Evolutionary conservation across 768 basidiomycete species (phyloP).

Genomic region (Boletus pseudopeckii): DNA sequence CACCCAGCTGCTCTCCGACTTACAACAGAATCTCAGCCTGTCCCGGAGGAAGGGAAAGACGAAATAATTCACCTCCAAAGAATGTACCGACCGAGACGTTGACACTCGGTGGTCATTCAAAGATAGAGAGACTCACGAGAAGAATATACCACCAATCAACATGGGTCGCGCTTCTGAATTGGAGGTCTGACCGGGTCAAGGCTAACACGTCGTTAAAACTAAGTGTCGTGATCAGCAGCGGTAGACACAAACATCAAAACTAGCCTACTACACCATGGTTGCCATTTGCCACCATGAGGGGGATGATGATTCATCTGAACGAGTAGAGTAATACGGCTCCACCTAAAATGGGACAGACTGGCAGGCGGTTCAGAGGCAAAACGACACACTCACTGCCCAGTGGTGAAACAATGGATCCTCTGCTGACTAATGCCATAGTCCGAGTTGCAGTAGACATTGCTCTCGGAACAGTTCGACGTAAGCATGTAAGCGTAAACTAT

Average conservation of each 20-base stretch:
- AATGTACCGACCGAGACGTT: conserved; percentile 52
- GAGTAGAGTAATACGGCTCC: conserved; percentile 61
- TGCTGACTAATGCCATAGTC: conserved; percentile 78
- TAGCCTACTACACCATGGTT: conserved; percentile 60
- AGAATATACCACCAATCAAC: conserved; percentile 70
- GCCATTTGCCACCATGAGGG: conserved; percentile 66
- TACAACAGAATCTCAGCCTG: conserved; percentile 6
- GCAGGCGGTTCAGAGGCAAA: too few species aligned
- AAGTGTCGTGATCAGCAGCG: background rate
- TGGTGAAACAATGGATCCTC: conserved; percentile 62
- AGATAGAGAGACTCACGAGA: conserved; percentile 53
- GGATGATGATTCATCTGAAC: conserved; percentile 78
- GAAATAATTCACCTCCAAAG: conserved; percentile 56
- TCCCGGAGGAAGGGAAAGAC: background rate
- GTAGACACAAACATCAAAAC: background rate
- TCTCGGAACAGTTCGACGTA: conserved; percentile 42
- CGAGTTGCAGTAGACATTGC: conserved; percentile 59
- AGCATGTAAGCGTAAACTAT: conserved; percentile 62
- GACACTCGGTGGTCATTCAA: background rate
- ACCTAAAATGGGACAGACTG: conserved; percentile 29
- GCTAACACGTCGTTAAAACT: conserved; percentile 71
- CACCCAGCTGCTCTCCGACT: conserved; percentile 70
- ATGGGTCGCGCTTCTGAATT: conserved; percentile 53
- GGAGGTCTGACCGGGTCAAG: conserved; percentile 54
- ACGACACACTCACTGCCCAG: conserved; percentile 54